Evolutionary conservation across 306 rosid genomes (phyloP).

Genomic region (Macrotyloma uniflorum): DNA sequence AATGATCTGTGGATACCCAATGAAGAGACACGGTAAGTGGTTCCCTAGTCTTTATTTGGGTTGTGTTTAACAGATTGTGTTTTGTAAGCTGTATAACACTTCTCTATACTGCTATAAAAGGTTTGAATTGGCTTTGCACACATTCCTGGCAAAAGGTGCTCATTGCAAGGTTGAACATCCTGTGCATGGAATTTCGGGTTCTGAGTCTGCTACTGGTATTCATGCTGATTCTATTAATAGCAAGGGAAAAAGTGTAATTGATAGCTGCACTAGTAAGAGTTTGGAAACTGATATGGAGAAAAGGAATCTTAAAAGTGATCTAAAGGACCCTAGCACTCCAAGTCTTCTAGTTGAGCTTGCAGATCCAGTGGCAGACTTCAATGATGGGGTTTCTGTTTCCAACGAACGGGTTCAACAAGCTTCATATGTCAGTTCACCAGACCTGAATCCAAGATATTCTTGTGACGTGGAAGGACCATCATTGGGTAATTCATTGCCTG

Average conservation of each 20-base stretch:
- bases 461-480: slow-evolving; percentile 75
- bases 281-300: slow-evolving; percentile 69
- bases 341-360: slow-evolving; percentile 69
- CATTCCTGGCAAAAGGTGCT: slow-evolving; percentile 75
- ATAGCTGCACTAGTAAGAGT: slow-evolving; percentile 52
- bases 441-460: slow-evolving; percentile 61
- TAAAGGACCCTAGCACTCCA: slow-evolving; percentile 53
- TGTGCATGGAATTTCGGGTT: slow-evolving; percentile 63
- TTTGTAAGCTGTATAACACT: slow-evolving; percentile 30
- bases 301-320: slow-evolving; percentile 59
- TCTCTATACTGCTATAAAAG: slow-evolving; percentile 46
- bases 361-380: slow-evolving; percentile 68
- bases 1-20: slow-evolving; percentile 85
- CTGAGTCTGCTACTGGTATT: slow-evolving; percentile 56
- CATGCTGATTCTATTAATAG: slow-evolving; percentile 57
- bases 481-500: slow-evolving; percentile 52
- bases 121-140: slow-evolving; percentile 82
- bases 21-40: slow-evolving; percentile 86
- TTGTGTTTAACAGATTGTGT: slow-evolving; percentile 43
- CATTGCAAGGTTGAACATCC: slow-evolving; percentile 72
- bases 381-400: slow-evolving; percentile 55
- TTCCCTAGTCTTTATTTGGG: slow-evolving; percentile 22
- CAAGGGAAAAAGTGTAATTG: slow-evolving; percentile 56
- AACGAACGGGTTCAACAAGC: slow-evolving; percentile 60
- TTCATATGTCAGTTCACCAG: slow-evolving; percentile 53